Percentiles rank a stretch among this genome's conserved stretches.
These are phyloP conservation scores for Cucumis sativus DNA, from an alignment of 306 rosid species.

Conservation along the genomic window DNA sequence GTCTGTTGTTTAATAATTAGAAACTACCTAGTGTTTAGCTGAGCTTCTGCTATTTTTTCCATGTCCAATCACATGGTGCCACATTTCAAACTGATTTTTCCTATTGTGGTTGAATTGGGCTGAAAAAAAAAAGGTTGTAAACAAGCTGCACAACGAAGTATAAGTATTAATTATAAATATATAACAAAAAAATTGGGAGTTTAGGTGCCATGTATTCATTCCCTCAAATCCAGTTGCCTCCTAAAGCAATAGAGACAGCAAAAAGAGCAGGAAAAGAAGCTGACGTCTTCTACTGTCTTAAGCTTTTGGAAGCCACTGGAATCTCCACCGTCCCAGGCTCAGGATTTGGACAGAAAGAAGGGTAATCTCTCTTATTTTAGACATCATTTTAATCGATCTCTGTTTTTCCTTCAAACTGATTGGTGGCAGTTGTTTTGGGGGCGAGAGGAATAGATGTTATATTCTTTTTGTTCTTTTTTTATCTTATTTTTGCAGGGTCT, in stretches of 20 bases:
- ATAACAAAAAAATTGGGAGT: not conserved
- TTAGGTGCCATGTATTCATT: constrained; percentile 99
- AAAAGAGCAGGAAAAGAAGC: constrained; percentile 77
- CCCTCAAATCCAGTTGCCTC: constrained; percentile 88
- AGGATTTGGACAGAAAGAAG: constrained; percentile 98
- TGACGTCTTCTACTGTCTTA: constrained; percentile 94
- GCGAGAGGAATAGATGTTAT: not conserved
- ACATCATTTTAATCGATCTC: not conserved
- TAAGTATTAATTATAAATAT: not conserved
- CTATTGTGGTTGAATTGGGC: no score
- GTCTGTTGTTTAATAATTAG: not conserved
- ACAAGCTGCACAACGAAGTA: no score
- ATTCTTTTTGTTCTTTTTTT: not conserved
- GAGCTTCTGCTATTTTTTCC: no score
- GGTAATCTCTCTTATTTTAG: constrained; percentile 29
- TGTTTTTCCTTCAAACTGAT: not conserved
- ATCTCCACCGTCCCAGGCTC: constrained; percentile 99
- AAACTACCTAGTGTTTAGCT: not conserved
- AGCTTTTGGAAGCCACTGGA: constrained; percentile 95
- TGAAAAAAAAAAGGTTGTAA: no score
- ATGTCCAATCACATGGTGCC: no score
- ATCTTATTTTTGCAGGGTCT: constrained; percentile 31
- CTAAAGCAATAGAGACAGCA: constrained; percentile 80
- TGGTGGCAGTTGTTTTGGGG: not conserved
- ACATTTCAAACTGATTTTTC: no score